Conservation (phyloP, 2,329 filamentous ascomycete genomes). For the Colletotrichum paranaense region DNA sequence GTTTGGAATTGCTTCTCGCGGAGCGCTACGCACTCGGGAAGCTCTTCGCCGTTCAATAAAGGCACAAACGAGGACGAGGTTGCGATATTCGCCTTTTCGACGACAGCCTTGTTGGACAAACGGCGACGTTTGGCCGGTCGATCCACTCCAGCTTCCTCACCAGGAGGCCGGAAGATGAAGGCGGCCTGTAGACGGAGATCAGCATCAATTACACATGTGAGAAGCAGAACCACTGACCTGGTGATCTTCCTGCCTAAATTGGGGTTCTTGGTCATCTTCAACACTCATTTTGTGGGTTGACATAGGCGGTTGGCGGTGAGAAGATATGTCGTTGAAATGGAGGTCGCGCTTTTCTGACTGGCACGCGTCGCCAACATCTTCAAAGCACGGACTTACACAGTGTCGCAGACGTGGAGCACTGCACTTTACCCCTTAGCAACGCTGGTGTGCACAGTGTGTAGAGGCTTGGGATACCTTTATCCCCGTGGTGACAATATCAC, state of each 20-base stretch:
- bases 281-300: slow-evolving; percentile 12
- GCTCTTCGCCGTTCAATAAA: slow-evolving; percentile 67
- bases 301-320: background rate
- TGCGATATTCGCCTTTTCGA: slow-evolving; percentile 25
- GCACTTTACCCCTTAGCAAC: rapidly evolving
- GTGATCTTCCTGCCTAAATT: slow-evolving; percentile 53
- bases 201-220: background rate
- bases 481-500: no score
- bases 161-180: slow-evolving; percentile 70
- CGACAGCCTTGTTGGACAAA: slow-evolving; percentile 53
- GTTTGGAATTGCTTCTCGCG: slow-evolving; percentile 70
- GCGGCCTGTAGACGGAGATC: slow-evolving; percentile 60
- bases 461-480: background rate
- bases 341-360: slow-evolving; percentile 17
- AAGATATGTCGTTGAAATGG: background rate
- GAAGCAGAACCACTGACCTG: slow-evolving; percentile 46
- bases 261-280: background rate
- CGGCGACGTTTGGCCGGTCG: slow-evolving; percentile 69
- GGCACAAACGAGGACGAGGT: slow-evolving; percentile 55
- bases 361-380: slow-evolving; percentile 14
- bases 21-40: slow-evolving; percentile 57
- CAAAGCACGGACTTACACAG: slow-evolving; percentile 13
- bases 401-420: background rate
- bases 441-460: background rate
- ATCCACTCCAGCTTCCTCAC: slow-evolving; percentile 44